Percentiles rank a stretch among this genome's conserved stretches.
Conservation (phyloP, 208 protist genomes). For the Lotmaria passim region DNA sequence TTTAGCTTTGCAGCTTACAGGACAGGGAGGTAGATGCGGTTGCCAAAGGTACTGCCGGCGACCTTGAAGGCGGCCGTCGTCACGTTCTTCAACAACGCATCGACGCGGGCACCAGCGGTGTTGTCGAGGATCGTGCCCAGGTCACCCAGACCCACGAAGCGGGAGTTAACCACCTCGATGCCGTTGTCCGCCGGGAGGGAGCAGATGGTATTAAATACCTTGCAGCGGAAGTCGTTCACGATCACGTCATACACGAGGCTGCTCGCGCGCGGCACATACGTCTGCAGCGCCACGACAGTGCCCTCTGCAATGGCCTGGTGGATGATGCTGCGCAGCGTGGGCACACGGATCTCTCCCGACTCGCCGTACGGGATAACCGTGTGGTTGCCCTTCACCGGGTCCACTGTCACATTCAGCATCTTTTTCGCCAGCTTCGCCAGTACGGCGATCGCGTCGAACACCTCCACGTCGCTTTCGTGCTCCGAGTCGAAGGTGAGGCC, state of each 20-base stretch:
- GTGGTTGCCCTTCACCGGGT: not conserved
- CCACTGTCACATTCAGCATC: conserved; percentile 8
- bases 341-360: not conserved
- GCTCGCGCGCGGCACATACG: conserved; percentile 15
- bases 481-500: conserved; percentile 16
- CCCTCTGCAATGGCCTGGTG: conserved; percentile 16
- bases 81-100: conserved; percentile 15
- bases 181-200: conserved; percentile 22
- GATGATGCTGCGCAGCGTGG: conserved; percentile 24
- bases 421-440: conserved; percentile 3
- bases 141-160: conserved; percentile 22
- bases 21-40: conserved; percentile 19
- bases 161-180: conserved; percentile 22
- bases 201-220: conserved; percentile 21
- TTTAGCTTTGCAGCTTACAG: not conserved
- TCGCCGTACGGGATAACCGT: conserved; percentile 1
- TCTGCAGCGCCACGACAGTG: conserved; percentile 13
- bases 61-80: conserved; percentile 15
- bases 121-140: conserved; percentile 20
- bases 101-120: conserved; percentile 9
- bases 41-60: conserved; percentile 19
- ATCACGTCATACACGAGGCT: conserved; percentile 26
- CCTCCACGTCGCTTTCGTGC: conserved; percentile 20
- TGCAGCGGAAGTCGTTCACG: conserved; percentile 26
- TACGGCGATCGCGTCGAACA: conserved; percentile 17